Conservation (phyloP, 75 land plant species). For the Picea glauca region DNA sequence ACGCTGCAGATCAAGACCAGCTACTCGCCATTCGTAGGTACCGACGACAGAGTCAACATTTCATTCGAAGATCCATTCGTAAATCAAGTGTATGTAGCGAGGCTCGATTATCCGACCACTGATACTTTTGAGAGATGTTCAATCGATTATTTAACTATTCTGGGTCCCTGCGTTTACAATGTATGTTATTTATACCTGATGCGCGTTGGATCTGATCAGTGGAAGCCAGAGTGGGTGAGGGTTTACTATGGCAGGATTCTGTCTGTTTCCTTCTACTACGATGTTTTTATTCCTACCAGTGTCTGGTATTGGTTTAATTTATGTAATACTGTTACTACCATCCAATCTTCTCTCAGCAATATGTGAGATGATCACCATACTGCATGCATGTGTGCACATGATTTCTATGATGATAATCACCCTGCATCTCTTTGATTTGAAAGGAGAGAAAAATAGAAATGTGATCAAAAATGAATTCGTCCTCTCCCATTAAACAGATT, state of each 20-base stretch:
- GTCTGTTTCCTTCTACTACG: constrained; percentile 45
- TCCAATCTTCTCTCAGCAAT: too few relatives aligned
- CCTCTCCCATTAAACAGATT: too few relatives aligned
- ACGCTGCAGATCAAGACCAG: constrained; percentile 50
- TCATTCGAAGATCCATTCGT: constrained; percentile 47
- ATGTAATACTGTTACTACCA: constrained; percentile 9
- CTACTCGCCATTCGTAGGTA: constrained; percentile 28
- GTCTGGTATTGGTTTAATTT: constrained; percentile 53
- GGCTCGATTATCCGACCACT: constrained; percentile 48
- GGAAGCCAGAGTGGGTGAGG: constrained; percentile 41
- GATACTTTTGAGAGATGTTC: constrained; percentile 49
- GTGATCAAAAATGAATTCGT: too few relatives aligned
- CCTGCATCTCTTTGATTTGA: too few relatives aligned
- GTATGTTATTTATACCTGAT: constrained; percentile 48
- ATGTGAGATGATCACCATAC: too few relatives aligned
- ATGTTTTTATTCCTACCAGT: constrained; percentile 27
- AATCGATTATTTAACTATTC: constrained; percentile 33
- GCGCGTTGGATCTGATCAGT: constrained; percentile 43
- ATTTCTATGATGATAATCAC: too few relatives aligned
- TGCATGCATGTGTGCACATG: too few relatives aligned
- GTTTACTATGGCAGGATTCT: constrained; percentile 22
- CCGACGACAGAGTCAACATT: constrained; percentile 41
- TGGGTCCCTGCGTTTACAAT: constrained; percentile 44
- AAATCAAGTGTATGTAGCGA: constrained; percentile 42
- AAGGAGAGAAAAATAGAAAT: too few relatives aligned